A percentile compares a stretch with the other conserved stretches of the same genome.
Evolutionary conservation across 768 basidiomycete species (phyloP).

Genomic region (Mycena vitilis): DNA sequence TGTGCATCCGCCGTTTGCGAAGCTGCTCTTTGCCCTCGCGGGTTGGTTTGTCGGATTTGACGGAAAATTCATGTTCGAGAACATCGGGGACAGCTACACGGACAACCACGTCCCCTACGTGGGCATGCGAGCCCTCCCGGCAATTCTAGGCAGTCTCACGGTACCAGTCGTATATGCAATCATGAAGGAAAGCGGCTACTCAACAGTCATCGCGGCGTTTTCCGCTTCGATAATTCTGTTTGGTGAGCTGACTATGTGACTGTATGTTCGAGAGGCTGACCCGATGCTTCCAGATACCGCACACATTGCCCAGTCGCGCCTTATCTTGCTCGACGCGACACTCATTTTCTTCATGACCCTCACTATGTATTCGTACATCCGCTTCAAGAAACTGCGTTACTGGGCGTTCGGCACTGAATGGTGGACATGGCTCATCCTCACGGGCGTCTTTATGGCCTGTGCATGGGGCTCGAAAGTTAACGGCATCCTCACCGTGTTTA

Average conservation of each 20-base stretch:
- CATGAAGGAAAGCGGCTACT: constrained; percentile 98
- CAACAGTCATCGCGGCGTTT: constrained; percentile 90
- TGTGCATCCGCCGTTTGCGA: constrained; percentile 97
- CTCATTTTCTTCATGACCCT: constrained; percentile 96
- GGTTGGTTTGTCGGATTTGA: constrained; percentile 98
- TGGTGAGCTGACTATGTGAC: constrained; percentile 64
- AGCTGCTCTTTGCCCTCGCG: constrained; percentile 91
- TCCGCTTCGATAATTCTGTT: constrained; percentile 89
- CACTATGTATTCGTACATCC: constrained; percentile 92
- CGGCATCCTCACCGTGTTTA: constrained; percentile 89
- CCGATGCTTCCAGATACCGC: constrained; percentile 79
- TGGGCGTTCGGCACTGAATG: constrained; percentile 87
- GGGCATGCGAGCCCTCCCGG: constrained; percentile 93
- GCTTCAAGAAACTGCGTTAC: constrained; percentile 95
- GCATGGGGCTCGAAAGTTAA: constrained; percentile 99
- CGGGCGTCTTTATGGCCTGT: constrained; percentile 94
- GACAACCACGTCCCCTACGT: constrained; percentile 91
- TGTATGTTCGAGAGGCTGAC: constrained; percentile 1
- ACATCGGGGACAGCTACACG: constrained; percentile 94
- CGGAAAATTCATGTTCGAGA: constrained; percentile 93
- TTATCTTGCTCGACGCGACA: constrained; percentile 94
- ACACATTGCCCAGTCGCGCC: constrained; percentile 94
- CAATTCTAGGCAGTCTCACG: constrained; percentile 90
- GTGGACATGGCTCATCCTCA: constrained; percentile 95
- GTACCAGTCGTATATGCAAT: constrained; percentile 93